phyloP scores from a whole-genome alignment of 768 basidiomycete species.

The Tulasnella calospora region DNA sequence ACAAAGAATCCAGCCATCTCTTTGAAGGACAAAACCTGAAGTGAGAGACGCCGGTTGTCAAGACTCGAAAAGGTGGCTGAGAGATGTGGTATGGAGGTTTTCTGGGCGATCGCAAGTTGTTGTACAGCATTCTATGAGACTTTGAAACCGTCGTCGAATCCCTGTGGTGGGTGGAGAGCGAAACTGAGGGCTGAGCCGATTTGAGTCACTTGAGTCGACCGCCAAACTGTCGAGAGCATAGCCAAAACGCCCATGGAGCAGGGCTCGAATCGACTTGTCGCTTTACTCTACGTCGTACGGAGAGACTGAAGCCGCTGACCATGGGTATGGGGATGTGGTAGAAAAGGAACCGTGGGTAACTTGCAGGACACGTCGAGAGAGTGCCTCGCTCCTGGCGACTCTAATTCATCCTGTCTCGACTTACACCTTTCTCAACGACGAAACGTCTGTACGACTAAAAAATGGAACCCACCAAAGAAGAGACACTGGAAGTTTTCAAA shows the following conservation, averaged over 20 bases:
- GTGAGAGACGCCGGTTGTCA: not conserved
- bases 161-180: not conserved
- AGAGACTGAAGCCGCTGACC: not conserved
- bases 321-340: not conserved
- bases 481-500: slow-evolving; percentile 82
- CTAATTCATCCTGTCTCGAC: not conserved
- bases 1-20: not conserved
- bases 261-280: not conserved
- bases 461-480: slow-evolving; percentile 51
- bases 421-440: not conserved
- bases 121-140: not conserved
- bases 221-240: not conserved
- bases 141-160: not conserved
- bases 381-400: slow-evolving; percentile 1
- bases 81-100: not conserved
- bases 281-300: not conserved
- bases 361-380: not conserved
- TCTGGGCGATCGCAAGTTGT: not conserved
- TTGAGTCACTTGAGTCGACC: not conserved
- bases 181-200: not conserved
- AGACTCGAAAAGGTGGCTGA: not conserved
- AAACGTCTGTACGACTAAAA: slow-evolving; percentile 31
- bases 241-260: not conserved
- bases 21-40: not conserved
- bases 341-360: not conserved